These are phyloP conservation scores for Ampelomyces quisqualis DNA, from an alignment of 2,329 filamentous ascomycete genomes.

Conservation along the genomic window DNA sequence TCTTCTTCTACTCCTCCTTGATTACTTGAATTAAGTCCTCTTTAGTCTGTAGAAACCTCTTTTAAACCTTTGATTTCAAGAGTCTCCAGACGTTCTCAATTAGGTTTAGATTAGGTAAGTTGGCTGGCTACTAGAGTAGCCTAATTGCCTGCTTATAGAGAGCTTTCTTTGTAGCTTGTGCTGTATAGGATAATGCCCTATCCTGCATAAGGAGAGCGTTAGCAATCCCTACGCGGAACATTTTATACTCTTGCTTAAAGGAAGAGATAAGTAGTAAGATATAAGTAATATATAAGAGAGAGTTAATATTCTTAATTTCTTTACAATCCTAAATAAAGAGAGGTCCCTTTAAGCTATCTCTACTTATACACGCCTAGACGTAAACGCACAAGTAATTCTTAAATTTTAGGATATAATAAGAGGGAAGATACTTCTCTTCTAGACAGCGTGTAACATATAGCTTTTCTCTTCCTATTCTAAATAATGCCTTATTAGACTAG, in stretches of 20 bases:
- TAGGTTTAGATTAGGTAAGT: slow-evolving; percentile 7
- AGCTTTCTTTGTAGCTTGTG: neutral
- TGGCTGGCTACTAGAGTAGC: slow-evolving; percentile 4
- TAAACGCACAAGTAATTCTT: neutral
- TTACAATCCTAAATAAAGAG: slow-evolving; percentile 3
- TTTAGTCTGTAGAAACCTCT: slow-evolving; percentile 3
- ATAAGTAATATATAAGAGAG: neutral
- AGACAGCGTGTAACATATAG: neutral
- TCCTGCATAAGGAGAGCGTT: slow-evolving; percentile 8
- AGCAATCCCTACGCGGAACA: neutral
- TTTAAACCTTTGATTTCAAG: slow-evolving; percentile 2
- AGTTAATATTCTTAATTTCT: neutral
- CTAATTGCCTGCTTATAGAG: neutral
- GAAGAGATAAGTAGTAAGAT: neutral
- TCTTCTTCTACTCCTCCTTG: slow-evolving; percentile 6
- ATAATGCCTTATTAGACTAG: slow-evolving; percentile 1
- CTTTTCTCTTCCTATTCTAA: neutral
- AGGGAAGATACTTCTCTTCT: slow-evolving; percentile 3
- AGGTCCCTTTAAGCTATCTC: slow-evolving; percentile 6
- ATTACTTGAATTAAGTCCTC: slow-evolving; percentile 4
- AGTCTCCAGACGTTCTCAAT: slow-evolving; percentile 10
- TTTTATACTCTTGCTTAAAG: slow-evolving; percentile 3
- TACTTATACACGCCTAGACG: slow-evolving; percentile 4
- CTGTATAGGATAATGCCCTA: slow-evolving; percentile 3
- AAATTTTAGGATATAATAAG: slow-evolving; percentile 4